Percentiles rank a stretch among this genome's conserved stretches.
phyloP scores from a whole-genome alignment of 768 basidiomycete species.

The Leccinum olivaceopallidum region DNA sequence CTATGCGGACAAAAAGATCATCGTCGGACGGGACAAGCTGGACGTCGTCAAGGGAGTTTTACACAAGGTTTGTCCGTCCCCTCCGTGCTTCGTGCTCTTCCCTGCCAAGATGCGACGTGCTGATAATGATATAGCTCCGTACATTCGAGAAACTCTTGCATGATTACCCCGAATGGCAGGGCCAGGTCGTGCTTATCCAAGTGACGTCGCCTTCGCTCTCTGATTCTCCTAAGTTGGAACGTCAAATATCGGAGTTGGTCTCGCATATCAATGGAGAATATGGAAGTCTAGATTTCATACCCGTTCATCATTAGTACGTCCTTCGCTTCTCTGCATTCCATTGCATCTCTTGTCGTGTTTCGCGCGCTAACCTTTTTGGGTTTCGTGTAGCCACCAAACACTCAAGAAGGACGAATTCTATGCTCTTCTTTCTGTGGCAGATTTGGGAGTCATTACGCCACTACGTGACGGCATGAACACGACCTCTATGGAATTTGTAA shows the following conservation, averaged over 20 bases:
- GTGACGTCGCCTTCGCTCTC: conserved; percentile 93
- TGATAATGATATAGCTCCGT: conserved; percentile 56
- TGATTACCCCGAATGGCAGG: conserved; percentile 95
- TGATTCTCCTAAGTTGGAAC: conserved; percentile 91
- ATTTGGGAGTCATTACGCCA: conserved; percentile 93
- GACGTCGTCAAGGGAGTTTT: conserved; percentile 98
- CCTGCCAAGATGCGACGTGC: background rate
- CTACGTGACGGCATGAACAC: conserved; percentile 99
- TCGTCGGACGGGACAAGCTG: conserved; percentile 95
- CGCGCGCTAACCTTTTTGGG: background rate
- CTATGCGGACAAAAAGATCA: conserved; percentile 98
- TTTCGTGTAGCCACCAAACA: conserved; percentile 76
- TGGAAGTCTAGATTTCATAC: conserved; percentile 92
- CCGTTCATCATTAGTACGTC: conserved; percentile 95
- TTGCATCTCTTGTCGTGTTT: background rate
- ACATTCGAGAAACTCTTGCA: conserved; percentile 94
- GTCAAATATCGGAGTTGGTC: conserved; percentile 91
- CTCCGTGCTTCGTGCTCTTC: background rate
- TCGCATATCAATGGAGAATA: conserved; percentile 96
- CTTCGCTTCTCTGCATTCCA: background rate
- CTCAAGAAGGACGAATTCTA: conserved; percentile 99
- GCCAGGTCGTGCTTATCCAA: conserved; percentile 76
- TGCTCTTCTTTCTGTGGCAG: conserved; percentile 88
- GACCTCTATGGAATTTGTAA: conserved; percentile 96
- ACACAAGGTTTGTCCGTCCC: conserved; percentile 80